A percentile compares a stretch with the other conserved stretches of the same genome.
These are phyloP conservation scores for Albifimbria verrucaria DNA, from an alignment of 2,329 filamentous ascomycete species.

Conservation along the genomic window DNA sequence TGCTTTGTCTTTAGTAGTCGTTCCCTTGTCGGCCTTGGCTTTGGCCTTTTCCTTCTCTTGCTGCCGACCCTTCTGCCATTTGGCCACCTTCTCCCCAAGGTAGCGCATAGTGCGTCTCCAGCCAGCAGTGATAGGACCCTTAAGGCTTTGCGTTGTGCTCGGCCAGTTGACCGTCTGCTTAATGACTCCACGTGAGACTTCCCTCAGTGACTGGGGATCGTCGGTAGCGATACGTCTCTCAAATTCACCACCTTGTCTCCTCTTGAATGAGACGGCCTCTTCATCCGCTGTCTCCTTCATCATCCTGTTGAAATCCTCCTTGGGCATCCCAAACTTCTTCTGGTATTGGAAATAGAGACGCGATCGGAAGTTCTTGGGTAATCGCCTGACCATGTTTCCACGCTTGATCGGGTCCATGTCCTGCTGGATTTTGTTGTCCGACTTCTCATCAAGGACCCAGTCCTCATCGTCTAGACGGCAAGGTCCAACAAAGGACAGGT, in stretches of 20 bases:
- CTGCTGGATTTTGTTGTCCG: constrained; percentile 70
- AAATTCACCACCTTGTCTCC: constrained; percentile 77
- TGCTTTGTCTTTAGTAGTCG: neutral
- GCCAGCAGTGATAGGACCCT: constrained; percentile 79
- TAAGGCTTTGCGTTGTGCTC: constrained; percentile 81
- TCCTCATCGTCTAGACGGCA: constrained; percentile 33
- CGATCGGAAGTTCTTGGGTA: constrained; percentile 82
- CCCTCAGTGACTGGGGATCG: constrained; percentile 61
- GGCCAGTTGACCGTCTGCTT: constrained; percentile 90
- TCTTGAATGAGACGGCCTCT: constrained; percentile 63
- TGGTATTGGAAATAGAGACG: constrained; percentile 96
- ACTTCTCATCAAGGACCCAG: constrained; percentile 40
- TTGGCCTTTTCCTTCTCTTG: constrained; percentile 15
- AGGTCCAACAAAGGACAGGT: constrained; percentile 70
- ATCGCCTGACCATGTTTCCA: constrained; percentile 91
- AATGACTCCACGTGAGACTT: constrained; percentile 72
- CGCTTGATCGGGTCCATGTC: constrained; percentile 90
- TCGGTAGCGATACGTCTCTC: constrained; percentile 79
- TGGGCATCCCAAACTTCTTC: constrained; percentile 81
- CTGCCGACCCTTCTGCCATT: constrained; percentile 50
- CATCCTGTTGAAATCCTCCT: constrained; percentile 79
- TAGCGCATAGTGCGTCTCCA: constrained; percentile 69
- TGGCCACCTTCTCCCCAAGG: constrained; percentile 74
- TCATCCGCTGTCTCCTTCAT: constrained; percentile 73
- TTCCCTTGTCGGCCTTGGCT: neutral